Evolutionary conservation across 176 grass and related monocot species (phyloP), one percentile per base, ranked within the genome.

Genomic region (Alopecurus myosuroides): DNA sequence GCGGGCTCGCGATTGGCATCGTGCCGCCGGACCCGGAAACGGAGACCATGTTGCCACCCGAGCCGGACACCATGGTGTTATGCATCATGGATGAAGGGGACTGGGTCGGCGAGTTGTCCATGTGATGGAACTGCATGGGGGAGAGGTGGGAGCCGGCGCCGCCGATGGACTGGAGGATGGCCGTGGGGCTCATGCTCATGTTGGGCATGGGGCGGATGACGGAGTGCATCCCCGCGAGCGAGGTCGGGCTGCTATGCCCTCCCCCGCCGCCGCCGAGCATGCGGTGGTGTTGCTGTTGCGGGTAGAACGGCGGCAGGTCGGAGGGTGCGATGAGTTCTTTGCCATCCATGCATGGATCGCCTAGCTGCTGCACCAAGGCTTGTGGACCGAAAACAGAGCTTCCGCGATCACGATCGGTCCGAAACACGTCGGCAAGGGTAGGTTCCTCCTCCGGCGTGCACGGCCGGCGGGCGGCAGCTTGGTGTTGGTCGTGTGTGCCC

Each of bases 311-410:
- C 52, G 89, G 88, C 20, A 94, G 90, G 60, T 86, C 91, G 61
- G 94, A 88, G 75, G 56, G 76, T 90, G 94, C 75, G 76, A 91
- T 78, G 64, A 86, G 83, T 57, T 92, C 94, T 58, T 92, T 97
- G 62, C 91, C 91, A 82, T 97, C 94, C 94, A 97, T 97, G 86
- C 91, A 97, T 97, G 90, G 89, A 87, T 76, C 23, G 19, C 80
- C 14, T 8, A 4, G 26, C 13, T 3, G 2, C 26, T 18, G 1
- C 30, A 22, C 5, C 19, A n/a, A n/a, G n/a, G n/a, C n/a, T n/a
- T n/a, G n/a, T n/a, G n/a, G n/a, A n/a, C n/a, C n/a, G n/a, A n/a
- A n/a, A n/a, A n/a, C n/a, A n/a, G n/a, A n/a, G n/a, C n/a, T n/a
- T n/a, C n/a, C n/a, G n/a, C n/a, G n/a, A 60, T 60, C 33, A 37